Base-by-base conservation (phyloP, 495 filamentous ascomycete species). In the Schizothecium vesticola region DNA sequence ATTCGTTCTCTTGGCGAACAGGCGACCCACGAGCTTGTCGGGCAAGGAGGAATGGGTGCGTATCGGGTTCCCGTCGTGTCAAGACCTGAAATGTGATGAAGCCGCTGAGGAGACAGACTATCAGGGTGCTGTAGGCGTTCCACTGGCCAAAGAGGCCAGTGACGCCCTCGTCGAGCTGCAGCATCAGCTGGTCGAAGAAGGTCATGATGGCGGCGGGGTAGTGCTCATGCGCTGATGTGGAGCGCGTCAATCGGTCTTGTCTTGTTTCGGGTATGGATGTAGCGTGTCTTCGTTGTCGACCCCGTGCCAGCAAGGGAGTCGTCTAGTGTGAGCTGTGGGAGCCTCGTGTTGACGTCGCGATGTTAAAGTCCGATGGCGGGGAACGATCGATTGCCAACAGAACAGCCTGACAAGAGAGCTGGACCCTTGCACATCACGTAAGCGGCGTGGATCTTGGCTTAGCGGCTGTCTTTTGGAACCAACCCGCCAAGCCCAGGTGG, bases 1-100 rank as follows among this genome's bases (percentile, higher is more conserved):
- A 95, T 76, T 97, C 89, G 68, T 92, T 91, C 29, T 90, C 85
- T 66, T 94, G 88, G 70, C 96, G 88, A 29, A 99, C 89, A 8
- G 89, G 87, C 12, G 91, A 89, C 55, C 88, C 81, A 61, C 89
- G 85, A 28, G 92, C 87, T 80, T 98, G 95, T 43, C 95, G 88
- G 62, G 91, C 89, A 55, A 99, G 88, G 24, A 97, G 85, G 72
- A 96, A 87, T 8, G 95, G 96, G 77, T 98, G 94, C 11, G 90
- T 89, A 80, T 98, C 95, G 1, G 96, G 91, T 43, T 97, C 93
- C 33, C 78, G 76, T 22, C 76, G 76, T 56, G 76, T 80, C 57
- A 78, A 71, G 62, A 84, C 73, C 65, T 81, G 87, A 73, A 91
- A 91, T 11, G 81, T 77, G 28, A 83, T 29, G 31, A 85, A 69